A percentile compares a stretch with the other conserved stretches of the same genome.
These are phyloP conservation scores for Boletus tylopilopsis DNA, from an alignment of 768 basidiomycete species.

Conservation along the genomic window DNA sequence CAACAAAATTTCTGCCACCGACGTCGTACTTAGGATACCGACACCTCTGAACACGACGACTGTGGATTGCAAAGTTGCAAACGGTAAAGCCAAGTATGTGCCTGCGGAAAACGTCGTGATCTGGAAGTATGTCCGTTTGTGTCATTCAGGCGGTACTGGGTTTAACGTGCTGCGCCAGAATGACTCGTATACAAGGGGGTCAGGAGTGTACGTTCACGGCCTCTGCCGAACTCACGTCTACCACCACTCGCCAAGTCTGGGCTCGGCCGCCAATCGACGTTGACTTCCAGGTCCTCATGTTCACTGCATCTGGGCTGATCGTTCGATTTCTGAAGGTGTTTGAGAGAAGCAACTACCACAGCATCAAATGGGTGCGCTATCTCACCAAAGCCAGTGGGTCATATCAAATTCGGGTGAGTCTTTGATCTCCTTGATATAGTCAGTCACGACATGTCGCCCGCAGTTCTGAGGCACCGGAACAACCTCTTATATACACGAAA, in stretches of 20 bases:
- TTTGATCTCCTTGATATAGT: background rate
- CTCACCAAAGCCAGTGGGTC: constrained; percentile 90
- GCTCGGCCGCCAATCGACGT: constrained; percentile 96
- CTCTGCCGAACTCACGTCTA: constrained; percentile 78
- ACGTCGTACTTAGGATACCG: constrained; percentile 89
- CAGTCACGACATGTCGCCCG: background rate
- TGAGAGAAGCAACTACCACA: constrained; percentile 92
- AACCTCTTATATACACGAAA: constrained; percentile 18
- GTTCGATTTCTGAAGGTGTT: constrained; percentile 98
- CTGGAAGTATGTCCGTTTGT: constrained; percentile 79
- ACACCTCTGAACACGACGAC: constrained; percentile 93
- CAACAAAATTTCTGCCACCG: constrained; percentile 89
- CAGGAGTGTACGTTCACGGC: constrained; percentile 86
- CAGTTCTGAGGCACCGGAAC: constrained; percentile 26
- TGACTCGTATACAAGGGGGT: constrained; percentile 89
- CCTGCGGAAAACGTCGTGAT: constrained; percentile 94
- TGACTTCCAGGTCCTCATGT: constrained; percentile 99
- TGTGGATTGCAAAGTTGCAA: constrained; percentile 87
- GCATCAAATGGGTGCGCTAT: constrained; percentile 95
- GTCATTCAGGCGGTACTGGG: background rate
- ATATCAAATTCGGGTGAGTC: constrained; percentile 89
- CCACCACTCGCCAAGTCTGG: constrained; percentile 94
- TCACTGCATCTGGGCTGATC: constrained; percentile 92
- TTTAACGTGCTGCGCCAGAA: constrained; percentile 43
- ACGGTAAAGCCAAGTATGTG: constrained; percentile 96